These are phyloP conservation scores for Chlamydomonas incerta DNA, from an alignment of 139 green algal species.

Conservation along the genomic window DNA sequence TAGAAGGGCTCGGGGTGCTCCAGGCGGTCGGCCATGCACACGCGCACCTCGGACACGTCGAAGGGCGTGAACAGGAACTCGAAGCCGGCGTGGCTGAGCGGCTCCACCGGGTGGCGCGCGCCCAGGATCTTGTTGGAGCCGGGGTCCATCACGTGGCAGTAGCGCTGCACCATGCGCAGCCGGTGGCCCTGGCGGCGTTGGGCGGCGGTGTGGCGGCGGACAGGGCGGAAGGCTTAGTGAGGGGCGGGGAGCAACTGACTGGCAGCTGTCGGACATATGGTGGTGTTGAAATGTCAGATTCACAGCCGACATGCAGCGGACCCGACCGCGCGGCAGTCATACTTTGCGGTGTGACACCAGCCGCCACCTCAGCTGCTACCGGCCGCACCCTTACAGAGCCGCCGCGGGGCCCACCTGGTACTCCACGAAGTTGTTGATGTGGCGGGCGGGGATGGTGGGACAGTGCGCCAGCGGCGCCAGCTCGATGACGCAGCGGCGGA, in stretches of 20 bases:
- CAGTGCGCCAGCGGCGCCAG: conserved; percentile 59
- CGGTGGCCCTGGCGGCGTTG: conserved; percentile 51
- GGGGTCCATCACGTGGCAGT: conserved; percentile 57
- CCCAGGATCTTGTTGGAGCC: conserved; percentile 33
- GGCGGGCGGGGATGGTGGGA: conserved; percentile 46
- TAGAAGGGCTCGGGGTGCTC: conserved; percentile 32
- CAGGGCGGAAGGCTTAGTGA: too few relatives aligned
- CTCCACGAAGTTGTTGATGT: conserved; percentile 75
- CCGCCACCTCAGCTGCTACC: too few relatives aligned
- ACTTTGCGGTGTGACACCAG: too few relatives aligned
- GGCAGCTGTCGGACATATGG: too few relatives aligned
- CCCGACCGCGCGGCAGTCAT: too few relatives aligned
- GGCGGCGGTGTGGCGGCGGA: too few relatives aligned
- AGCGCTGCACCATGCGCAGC: conserved; percentile 53
- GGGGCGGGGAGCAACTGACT: too few relatives aligned
- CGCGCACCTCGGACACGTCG: conserved; percentile 53
- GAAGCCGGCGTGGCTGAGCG: conserved; percentile 47
- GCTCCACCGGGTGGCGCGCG: conserved; percentile 52
- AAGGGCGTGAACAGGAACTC: conserved; percentile 67
- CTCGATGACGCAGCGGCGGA: conserved; percentile 59
- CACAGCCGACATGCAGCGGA: too few relatives aligned
- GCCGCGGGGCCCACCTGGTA: conserved; percentile 63
- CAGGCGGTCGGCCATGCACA: conserved; percentile 36
- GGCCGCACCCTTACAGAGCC: too few relatives aligned
- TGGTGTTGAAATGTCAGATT: too few relatives aligned